A percentile compares a stretch with the other conserved stretches of the same genome.
phyloP scores from a whole-genome alignment of 225 moss, liverwort and hornwort species.

The Takakia lepidozioides region DNA sequence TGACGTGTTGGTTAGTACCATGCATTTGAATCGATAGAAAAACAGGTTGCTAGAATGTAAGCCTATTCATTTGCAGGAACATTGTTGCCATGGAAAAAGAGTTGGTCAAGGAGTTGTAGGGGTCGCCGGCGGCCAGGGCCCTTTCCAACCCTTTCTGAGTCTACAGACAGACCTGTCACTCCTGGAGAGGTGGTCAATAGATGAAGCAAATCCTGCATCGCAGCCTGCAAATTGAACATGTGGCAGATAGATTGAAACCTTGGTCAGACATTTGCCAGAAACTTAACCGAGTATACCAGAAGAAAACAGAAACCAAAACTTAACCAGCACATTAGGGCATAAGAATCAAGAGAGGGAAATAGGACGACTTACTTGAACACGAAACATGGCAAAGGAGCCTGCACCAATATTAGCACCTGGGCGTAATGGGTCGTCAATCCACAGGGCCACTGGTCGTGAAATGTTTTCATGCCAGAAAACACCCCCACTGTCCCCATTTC shows the following conservation, averaged over 20 bases:
- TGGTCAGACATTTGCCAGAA: too few relatives aligned
- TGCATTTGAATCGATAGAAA: too few relatives aligned
- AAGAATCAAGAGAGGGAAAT: neutral
- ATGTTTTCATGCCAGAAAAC: constrained; percentile 67
- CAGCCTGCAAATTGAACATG: constrained; percentile 34
- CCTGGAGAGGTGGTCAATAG: constrained; percentile 51
- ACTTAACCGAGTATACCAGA: neutral
- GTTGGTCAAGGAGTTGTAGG: constrained; percentile 58
- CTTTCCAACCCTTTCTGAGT: constrained; percentile 55
- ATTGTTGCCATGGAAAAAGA: too few relatives aligned
- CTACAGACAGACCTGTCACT: constrained; percentile 27
- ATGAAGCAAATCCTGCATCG: constrained; percentile 78
- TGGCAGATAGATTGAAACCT: too few relatives aligned
- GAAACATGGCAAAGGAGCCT: constrained; percentile 93
- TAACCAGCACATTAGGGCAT: too few relatives aligned
- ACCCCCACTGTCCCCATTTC: constrained; percentile 62
- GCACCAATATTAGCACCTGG: constrained; percentile 90
- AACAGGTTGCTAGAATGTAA: too few relatives aligned
- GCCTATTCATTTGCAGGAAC: too few relatives aligned
- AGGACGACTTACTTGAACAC: constrained; percentile 64
- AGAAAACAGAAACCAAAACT: neutral
- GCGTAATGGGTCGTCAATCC: constrained; percentile 95
- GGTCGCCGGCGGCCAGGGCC: constrained; percentile 59
- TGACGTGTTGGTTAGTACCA: too few relatives aligned
- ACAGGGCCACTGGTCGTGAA: constrained; percentile 65